Evolutionary conservation across 768 basidiomycete genomes (phyloP).

Genomic region (Lactarius indigo): DNA sequence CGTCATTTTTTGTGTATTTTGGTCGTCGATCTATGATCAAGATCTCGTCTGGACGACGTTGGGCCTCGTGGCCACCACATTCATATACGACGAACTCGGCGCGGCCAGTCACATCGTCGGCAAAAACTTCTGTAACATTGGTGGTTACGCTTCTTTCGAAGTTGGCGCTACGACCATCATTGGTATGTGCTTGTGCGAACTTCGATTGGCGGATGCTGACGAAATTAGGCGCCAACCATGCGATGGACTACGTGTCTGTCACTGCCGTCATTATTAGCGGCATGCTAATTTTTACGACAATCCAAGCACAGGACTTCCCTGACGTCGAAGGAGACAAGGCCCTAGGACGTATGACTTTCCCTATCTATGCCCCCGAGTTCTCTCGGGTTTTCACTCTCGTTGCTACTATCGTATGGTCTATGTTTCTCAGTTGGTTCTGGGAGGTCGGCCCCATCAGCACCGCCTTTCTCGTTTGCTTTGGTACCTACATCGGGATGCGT

Average conservation of each 20-base stretch:
- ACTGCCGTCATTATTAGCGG: constrained; percentile 26
- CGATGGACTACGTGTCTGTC: constrained; percentile 24
- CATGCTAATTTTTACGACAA: constrained; percentile 28
- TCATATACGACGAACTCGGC: constrained; percentile 24
- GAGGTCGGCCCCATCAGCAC: constrained; percentile 23
- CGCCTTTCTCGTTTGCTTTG: constrained; percentile 22
- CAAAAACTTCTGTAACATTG: constrained; percentile 28
- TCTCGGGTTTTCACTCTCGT: constrained; percentile 27
- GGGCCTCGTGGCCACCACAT: constrained; percentile 27
- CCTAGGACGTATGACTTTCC: constrained; percentile 28
- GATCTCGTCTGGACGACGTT: constrained; percentile 22
- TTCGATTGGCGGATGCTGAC: constrained; percentile 16
- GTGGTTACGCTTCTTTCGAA: constrained; percentile 29
- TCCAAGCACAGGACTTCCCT: constrained; percentile 30
- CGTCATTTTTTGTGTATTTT: constrained; percentile 24
- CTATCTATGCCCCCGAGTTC: constrained; percentile 26
- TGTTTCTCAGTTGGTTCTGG: constrained; percentile 26
- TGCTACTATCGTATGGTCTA: constrained; percentile 27
- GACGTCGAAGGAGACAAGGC: constrained; percentile 29
- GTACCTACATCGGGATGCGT: constrained; percentile 25
- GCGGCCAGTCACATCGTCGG: constrained; percentile 21
- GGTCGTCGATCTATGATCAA: constrained; percentile 20
- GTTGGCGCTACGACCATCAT: constrained; percentile 25
- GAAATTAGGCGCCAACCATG: constrained; percentile 18
- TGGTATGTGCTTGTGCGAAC: constrained; percentile 18